Evolutionary conservation across 2,329 filamentous ascomycete species (phyloP), one percentile per base, ranked within the genome.

Genomic region (Corniculantispora saksenae): DNA sequence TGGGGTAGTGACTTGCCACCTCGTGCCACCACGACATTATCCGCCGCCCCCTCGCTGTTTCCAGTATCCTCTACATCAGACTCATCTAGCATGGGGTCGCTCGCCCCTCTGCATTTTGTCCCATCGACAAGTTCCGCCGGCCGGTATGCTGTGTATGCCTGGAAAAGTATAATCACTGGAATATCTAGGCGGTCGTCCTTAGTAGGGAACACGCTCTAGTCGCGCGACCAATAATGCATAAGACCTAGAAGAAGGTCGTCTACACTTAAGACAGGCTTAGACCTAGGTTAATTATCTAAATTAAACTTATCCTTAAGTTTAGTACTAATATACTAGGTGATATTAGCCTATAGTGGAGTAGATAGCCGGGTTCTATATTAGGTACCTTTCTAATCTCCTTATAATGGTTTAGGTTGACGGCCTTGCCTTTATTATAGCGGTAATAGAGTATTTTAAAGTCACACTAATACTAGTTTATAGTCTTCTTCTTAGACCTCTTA

Each of bases 41-140:
- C 7, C 15, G 19, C 32, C 7, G 27, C 47, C 29, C 15, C 13
- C 29, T 61, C 19, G 10, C 27, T 51, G 19, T 47, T 58, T 8
- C 35, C 3, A 19, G 32, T 7, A 35, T 61, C 58, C n/a, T 54
- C 58, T 21, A 56, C 53, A 19, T 67, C 58, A 3, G 48, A 56
- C 25, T 65, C 61, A 55, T 73, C 68, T 38, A 67, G 60, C 23
- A 71, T 58, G 38, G 67, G 70, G 58, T 73, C 67, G 57, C 68
- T 43, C 53, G 63, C 67, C 15, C 63, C 69, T 66, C 68, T 70
- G 27, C 66, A 61, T 62, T 70, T 72, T n/a, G 63, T 70, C 57
- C 67, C 45, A 58, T 73, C 64, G 50, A 73, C 67, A 27, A 73
- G 69, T 66, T 73, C 72, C 38, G 62, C 70, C 7, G 63, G 69